phyloP scores from a whole-genome alignment of 805 yeast genomes.

The Candida montana region DNA sequence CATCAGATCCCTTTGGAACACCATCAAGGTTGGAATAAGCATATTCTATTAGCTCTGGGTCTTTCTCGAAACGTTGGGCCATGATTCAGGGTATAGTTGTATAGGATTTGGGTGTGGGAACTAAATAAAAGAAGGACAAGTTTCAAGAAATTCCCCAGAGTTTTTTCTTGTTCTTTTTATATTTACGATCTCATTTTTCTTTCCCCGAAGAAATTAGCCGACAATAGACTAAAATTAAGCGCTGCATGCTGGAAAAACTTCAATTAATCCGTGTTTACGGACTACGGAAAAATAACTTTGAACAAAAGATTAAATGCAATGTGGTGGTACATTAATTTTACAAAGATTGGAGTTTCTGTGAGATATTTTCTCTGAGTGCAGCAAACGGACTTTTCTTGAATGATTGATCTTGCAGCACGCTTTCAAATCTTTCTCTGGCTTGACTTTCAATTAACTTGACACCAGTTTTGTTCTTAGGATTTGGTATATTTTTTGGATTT shows the following conservation, averaged over 20 bases:
- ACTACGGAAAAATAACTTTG: no score
- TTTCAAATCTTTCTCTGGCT: constrained; percentile 55
- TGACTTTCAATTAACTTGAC: constrained; percentile 47
- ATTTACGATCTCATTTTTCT: no score
- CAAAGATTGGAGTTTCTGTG: constrained; percentile 12
- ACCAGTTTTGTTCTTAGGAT: constrained; percentile 49
- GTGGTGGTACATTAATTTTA: not conserved
- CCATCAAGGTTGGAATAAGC: constrained; percentile 20
- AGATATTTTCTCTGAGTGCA: constrained; percentile 56
- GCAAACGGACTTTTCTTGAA: constrained; percentile 61
- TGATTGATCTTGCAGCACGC: constrained; percentile 46
- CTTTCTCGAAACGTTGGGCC: constrained; percentile 26
- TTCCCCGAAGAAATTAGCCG: no score
- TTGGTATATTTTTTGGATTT: constrained; percentile 39
- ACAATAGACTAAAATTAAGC: no score
- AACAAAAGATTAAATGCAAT: no score
- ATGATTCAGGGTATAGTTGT: constrained; percentile 3
- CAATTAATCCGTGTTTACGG: no score
- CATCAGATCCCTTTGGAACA: constrained; percentile 18
- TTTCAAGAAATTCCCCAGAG: no score
- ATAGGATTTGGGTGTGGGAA: no score
- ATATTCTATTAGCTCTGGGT: constrained; percentile 16
- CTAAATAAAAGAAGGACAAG: no score
- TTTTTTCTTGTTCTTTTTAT: no score
- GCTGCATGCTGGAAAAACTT: no score